Conservation (phyloP, 2,329 filamentous ascomycete species). For the Clonostachys sp. region DNA sequence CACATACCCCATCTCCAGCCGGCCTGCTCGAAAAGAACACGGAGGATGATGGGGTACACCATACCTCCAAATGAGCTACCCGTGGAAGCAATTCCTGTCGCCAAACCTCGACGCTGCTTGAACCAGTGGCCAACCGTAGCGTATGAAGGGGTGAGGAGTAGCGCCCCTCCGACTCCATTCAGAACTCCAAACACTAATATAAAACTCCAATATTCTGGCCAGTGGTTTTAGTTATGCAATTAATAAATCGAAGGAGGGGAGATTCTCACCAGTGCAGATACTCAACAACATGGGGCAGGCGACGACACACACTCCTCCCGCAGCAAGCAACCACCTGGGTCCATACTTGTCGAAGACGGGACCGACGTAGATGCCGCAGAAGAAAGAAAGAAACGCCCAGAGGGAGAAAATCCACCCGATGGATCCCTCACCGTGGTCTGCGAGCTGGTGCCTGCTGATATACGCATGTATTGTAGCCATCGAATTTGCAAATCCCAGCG, state of each 20-base stretch:
- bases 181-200: conserved; percentile 3
- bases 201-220: background rate
- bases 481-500: conserved; percentile 64
- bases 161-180: conserved; percentile 2
- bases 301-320: conserved; percentile 58
- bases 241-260: background rate
- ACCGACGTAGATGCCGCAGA: conserved; percentile 76
- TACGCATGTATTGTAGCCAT: conserved; percentile 62
- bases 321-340: conserved; percentile 60
- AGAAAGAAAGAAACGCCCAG: conserved; percentile 77
- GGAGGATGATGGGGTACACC: conserved; percentile 4
- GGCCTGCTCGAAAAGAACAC: background rate
- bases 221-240: too few species aligned
- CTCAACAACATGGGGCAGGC: conserved; percentile 63
- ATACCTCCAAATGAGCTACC: conserved; percentile 50
- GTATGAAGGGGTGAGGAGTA: background rate
- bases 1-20: conserved; percentile 3
- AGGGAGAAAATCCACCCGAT: conserved; percentile 87
- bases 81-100: conserved; percentile 48
- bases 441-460: conserved; percentile 67
- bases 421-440: conserved; percentile 57
- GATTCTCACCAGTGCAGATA: conserved; percentile 45
- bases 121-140: conserved; percentile 50
- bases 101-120: conserved; percentile 43
- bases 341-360: conserved; percentile 77